phyloP scores from a whole-genome alignment of 179 eudicot genomes.

The Heliamphora ciliata region DNA sequence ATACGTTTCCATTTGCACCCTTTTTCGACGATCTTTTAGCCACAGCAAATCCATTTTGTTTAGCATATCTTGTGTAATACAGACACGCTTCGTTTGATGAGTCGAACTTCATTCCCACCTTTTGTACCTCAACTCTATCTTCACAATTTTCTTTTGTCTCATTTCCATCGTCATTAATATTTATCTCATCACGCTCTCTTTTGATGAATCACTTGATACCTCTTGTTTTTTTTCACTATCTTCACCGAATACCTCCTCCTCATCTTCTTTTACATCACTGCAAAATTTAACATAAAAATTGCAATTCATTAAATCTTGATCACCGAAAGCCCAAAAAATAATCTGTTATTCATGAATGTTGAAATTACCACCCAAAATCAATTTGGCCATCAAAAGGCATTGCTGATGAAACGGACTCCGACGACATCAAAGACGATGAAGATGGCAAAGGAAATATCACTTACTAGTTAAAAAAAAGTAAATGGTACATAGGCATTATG shows the following conservation, averaged over 20 bases:
- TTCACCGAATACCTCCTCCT: not conserved
- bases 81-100: not conserved
- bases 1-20: not conserved
- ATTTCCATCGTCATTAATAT: not conserved
- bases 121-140: not conserved
- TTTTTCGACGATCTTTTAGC: not conserved
- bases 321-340: no score
- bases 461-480: not conserved
- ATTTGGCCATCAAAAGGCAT: not conserved
- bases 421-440: not conserved
- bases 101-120: not conserved
- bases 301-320: no score
- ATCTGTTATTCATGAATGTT: no score
- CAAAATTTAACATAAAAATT: not conserved
- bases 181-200: not conserved
- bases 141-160: not conserved
- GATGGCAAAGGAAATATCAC: not conserved
- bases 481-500: not conserved
- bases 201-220: not conserved
- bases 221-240: not conserved
- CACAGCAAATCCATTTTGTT: not conserved
- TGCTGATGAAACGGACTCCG: not conserved
- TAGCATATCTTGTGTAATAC: not conserved
- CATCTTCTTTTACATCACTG: not conserved
- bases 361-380: no score